Conservation (phyloP, 1,139 yeast species). For the Keqinozyma sinolaborantium region DNA sequence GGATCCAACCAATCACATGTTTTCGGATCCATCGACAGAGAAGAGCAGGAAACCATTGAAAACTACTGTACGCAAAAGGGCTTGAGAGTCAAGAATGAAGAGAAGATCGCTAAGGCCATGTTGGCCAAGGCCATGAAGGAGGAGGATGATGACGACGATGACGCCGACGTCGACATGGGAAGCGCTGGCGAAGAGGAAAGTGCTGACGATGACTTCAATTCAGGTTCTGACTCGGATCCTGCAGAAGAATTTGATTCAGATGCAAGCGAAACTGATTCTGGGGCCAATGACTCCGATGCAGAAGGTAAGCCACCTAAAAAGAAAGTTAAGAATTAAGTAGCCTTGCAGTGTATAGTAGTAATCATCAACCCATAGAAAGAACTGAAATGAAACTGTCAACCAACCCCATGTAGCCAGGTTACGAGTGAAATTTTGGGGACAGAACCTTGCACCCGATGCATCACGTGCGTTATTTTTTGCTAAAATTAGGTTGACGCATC, state of each 20-base stretch:
- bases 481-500: too few relatives aligned
- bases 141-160: constrained; percentile 66
- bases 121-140: constrained; percentile 74
- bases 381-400: too few relatives aligned
- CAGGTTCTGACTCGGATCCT: constrained; percentile 63
- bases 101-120: constrained; percentile 79
- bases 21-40: constrained; percentile 87
- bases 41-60: constrained; percentile 81
- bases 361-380: too few relatives aligned
- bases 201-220: constrained; percentile 65
- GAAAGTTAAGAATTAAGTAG: constrained; percentile 26
- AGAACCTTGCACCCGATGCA: too few relatives aligned
- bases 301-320: constrained; percentile 46
- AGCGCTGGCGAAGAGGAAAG: constrained; percentile 70
- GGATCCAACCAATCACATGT: constrained; percentile 69
- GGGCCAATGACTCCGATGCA: constrained; percentile 28
- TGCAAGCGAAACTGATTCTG: constrained; percentile 36
- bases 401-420: too few relatives aligned
- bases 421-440: too few relatives aligned
- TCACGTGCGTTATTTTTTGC: too few relatives aligned
- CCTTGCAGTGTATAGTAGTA: neutral
- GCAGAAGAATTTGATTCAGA: constrained; percentile 90
- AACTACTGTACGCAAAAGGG: constrained; percentile 74
- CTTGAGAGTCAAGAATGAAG: constrained; percentile 81
- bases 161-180: constrained; percentile 65